phyloP scores from a whole-genome alignment of 2,329 filamentous ascomycete genomes.

The Aspergillus tubingensis region DNA sequence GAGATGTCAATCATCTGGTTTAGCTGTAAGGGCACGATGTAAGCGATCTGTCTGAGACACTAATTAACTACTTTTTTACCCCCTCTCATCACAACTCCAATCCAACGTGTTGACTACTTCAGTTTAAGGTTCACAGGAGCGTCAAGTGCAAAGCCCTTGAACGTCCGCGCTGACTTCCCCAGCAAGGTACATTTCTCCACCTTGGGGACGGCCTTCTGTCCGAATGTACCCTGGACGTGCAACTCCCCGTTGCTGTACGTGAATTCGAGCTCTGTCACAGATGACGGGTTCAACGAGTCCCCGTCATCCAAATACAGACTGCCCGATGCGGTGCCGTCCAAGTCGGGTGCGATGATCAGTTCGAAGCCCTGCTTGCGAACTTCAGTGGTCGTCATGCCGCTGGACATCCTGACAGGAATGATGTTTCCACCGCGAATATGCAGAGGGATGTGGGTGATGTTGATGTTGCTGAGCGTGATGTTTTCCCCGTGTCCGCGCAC shows the following conservation, averaged over 20 bases:
- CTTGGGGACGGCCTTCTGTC: constrained; percentile 27
- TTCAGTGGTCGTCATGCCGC: constrained; percentile 62
- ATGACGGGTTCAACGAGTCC: constrained; percentile 61
- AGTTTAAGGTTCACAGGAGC: constrained; percentile 17
- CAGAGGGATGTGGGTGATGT: constrained; percentile 59
- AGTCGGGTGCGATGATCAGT: constrained; percentile 67
- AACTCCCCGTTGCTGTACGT: constrained; percentile 54
- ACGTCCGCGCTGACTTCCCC: constrained; percentile 25
- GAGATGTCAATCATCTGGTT: background rate
- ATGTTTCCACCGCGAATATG: constrained; percentile 64
- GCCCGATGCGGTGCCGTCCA: constrained; percentile 64
- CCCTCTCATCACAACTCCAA: too few relatives aligned
- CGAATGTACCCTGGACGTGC: constrained; percentile 32
- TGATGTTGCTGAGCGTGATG: constrained; percentile 49
- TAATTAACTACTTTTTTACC: too few relatives aligned
- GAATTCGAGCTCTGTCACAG: constrained; percentile 62
- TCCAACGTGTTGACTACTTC: background rate
- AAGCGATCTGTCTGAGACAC: too few relatives aligned
- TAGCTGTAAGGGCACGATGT: too few relatives aligned
- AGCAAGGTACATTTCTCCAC: constrained; percentile 39
- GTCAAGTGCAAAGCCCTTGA: constrained; percentile 22
- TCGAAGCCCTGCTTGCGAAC: constrained; percentile 66
- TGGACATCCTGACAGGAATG: constrained; percentile 56
- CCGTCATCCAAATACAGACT: constrained; percentile 78
- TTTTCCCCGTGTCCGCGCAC: constrained; percentile 50